These are phyloP conservation scores for Phaffomyces opuntiae DNA, from an alignment of 805 yeast genomes.

Conservation along the genomic window DNA sequence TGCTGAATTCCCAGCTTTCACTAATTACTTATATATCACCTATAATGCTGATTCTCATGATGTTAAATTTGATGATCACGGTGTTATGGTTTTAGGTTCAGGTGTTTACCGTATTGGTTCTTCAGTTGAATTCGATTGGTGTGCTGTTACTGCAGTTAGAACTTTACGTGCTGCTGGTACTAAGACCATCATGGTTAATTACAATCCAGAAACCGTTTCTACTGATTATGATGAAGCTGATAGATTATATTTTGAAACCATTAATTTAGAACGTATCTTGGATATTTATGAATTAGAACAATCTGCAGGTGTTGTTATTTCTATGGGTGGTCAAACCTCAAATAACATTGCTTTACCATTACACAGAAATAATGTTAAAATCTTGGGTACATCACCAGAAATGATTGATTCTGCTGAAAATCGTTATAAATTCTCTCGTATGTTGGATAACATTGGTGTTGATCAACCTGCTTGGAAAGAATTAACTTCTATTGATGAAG, in stretches of 20 bases:
- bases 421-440: conserved; percentile 94
- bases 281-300: conserved; percentile 92
- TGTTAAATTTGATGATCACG: conserved; percentile 83
- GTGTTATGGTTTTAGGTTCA: conserved; percentile 93
- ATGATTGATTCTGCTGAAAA: conserved; percentile 98
- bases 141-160: conserved; percentile 96
- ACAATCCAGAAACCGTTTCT: conserved; percentile 98
- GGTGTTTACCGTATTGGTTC: conserved; percentile 99
- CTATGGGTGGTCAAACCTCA: conserved; percentile 99
- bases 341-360: conserved; percentile 91
- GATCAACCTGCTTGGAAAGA: conserved; percentile 99
- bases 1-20: conserved; percentile 96
- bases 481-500: conserved; percentile 86
- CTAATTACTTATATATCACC: conserved; percentile 91
- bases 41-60: conserved; percentile 89
- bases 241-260: conserved; percentile 91
- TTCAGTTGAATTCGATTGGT: conserved; percentile 98
- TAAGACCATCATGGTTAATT: conserved; percentile 94
- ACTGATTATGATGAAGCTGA: conserved; percentile 98
- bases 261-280: conserved; percentile 86
- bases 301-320: conserved; percentile 85
- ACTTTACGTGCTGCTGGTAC: conserved; percentile 79
- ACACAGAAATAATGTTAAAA: conserved; percentile 91
- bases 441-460: conserved; percentile 92
- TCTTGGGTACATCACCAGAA: conserved; percentile 95